Base-by-base conservation (phyloP, 495 filamentous ascomycete genomes). In the Usnea hakonensis region DNA sequence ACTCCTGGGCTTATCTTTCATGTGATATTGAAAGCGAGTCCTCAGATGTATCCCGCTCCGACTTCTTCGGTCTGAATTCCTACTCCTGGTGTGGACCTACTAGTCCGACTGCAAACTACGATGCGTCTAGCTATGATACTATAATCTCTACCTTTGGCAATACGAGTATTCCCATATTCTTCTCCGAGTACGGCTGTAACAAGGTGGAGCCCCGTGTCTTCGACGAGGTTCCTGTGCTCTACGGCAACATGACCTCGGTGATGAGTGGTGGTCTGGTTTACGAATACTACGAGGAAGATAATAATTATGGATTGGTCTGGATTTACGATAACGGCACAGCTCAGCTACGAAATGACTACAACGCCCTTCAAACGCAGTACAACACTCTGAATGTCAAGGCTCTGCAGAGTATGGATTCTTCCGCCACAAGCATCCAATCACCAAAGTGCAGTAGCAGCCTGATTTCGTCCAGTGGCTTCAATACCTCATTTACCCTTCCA, bases 151-250 rank as follows among this genome's bases (percentile, higher is more conserved):
- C 86, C 68, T 95, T 97, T 78, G 72, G 73, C 57, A 82, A 82
- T 64, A 85, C 83, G 59, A 86, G 86, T 36, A 80, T 96, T 58
- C 93, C 93, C 26, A 82, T 97, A 59, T 96, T 97, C 84, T 96
- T 95, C 81, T 93, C 89, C 67, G 94, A 98, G 75, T 97, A 89
- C 64, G 94, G 94, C 64, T 98, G 94, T 82, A 97, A 96, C 81
- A 76, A 81, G 30, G 84, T 87, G 35, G 74, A 76, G 41, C 91
- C 93, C 21, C 89, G 94, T 70, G 65, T 83, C 64, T 97, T 96
- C 78, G 85, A 83, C 64, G 93, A 97, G 73, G 87, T 96, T 19
- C 75, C 75, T 58, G 81, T 87, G 48, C 79, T 97, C 67, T 96
- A 97, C 74, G 83, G 90, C 32, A 73, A 94, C 57, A 96, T 97